Percentiles rank a stretch among this genome's conserved stretches.
Evolutionary conservation across 805 yeast species (phyloP).

Genomic region (Jamesozyma lodderae): DNA sequence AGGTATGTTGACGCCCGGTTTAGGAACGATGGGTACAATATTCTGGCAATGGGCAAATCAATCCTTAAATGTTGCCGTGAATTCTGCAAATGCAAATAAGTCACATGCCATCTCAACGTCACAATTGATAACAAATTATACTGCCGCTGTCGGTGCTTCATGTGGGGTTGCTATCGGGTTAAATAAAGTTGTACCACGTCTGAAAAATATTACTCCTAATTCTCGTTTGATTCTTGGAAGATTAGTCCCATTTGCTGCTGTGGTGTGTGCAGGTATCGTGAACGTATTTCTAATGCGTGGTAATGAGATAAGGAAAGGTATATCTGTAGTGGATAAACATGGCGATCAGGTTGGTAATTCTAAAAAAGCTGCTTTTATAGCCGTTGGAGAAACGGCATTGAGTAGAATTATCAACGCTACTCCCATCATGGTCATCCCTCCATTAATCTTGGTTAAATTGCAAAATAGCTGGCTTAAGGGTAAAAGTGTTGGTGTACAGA

Average conservation of each 20-base stretch:
- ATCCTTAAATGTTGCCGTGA: slow-evolving; percentile 91
- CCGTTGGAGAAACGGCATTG: slow-evolving; percentile 95
- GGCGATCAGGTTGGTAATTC: slow-evolving; percentile 65
- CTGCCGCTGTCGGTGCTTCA: slow-evolving; percentile 86
- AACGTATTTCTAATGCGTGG: slow-evolving; percentile 96
- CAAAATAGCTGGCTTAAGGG: slow-evolving; percentile 65
- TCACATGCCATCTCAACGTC: slow-evolving; percentile 78
- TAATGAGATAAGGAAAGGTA: slow-evolving; percentile 84
- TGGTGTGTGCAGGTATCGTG: slow-evolving; percentile 91
- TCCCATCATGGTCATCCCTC: slow-evolving; percentile 96
- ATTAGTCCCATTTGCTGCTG: slow-evolving; percentile 97
- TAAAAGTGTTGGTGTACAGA: slow-evolving; percentile 55
- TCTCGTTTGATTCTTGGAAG: slow-evolving; percentile 71
- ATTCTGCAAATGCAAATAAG: slow-evolving; percentile 92
- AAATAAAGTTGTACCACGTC: slow-evolving; percentile 80
- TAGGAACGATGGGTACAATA: slow-evolving; percentile 82
- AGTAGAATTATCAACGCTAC: slow-evolving; percentile 93
- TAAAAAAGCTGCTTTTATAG: slow-evolving; percentile 77
- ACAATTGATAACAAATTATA: slow-evolving; percentile 72
- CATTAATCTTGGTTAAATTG: slow-evolving; percentile 67
- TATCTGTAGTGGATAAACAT: slow-evolving; percentile 58
- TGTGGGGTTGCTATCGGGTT: slow-evolving; percentile 94
- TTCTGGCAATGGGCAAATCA: slow-evolving; percentile 99
- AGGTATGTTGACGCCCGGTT: slow-evolving; percentile 94
- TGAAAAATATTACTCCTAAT: slow-evolving; percentile 58